A percentile compares a stretch with the other conserved stretches of the same genome.
These are phyloP conservation scores for Fusarium palustre DNA, from an alignment of 2,329 filamentous ascomycete species.

Conservation along the genomic window DNA sequence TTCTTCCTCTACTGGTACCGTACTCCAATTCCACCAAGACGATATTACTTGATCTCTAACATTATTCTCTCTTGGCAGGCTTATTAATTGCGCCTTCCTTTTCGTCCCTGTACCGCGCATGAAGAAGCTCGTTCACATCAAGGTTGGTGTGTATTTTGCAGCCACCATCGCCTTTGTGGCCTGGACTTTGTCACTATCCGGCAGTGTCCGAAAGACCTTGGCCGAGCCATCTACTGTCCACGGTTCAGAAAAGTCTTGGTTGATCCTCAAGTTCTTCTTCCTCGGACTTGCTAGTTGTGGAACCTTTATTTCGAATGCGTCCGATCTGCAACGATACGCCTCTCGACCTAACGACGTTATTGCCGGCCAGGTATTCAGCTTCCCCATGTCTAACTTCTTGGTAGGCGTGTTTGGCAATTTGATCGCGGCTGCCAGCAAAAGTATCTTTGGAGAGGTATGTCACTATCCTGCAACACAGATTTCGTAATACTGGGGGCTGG, in stretches of 20 bases:
- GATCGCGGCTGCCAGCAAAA: constrained; percentile 17
- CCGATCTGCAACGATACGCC: constrained; percentile 9
- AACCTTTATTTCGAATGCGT: constrained; percentile 5
- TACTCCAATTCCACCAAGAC: too few relatives aligned
- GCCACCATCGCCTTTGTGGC: constrained; percentile 19
- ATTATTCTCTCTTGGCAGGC: too few relatives aligned
- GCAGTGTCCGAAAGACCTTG: background rate
- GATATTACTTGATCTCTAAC: too few relatives aligned
- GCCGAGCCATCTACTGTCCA: background rate
- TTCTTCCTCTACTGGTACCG: constrained; percentile 19
- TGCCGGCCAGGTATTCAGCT: constrained; percentile 2
- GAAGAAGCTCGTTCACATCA: constrained; percentile 17
- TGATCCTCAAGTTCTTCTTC: constrained; percentile 25
- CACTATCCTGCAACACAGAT: too few relatives aligned
- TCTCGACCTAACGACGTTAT: constrained; percentile 3
- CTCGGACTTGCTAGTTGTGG: constrained; percentile 11
- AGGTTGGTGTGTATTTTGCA: constrained; percentile 6
- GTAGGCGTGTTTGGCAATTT: constrained; percentile 10
- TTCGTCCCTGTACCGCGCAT: constrained; percentile 6
- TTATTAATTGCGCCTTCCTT: constrained; percentile 16
- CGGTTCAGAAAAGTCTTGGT: constrained; percentile 8
- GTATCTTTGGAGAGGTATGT: constrained; percentile 6
- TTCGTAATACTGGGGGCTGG: too few relatives aligned
- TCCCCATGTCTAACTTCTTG: constrained; percentile 11
- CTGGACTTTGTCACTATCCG: background rate